Conservation (phyloP, 75 land plant species). For the Selaginella tamariscina region DNA sequence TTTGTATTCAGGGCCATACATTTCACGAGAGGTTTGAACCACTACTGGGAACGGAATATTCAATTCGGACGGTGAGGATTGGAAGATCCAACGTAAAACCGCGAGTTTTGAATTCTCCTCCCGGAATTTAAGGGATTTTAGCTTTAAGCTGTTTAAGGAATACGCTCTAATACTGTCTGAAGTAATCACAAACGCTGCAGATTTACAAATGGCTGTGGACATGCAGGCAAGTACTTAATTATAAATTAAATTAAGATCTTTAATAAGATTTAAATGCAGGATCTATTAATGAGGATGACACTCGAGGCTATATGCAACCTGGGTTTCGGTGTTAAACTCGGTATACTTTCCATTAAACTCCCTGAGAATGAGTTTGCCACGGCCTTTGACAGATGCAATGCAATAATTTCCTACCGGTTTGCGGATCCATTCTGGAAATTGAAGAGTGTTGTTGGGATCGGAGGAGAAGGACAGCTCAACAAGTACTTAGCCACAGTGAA, state of each 20-base stretch:
- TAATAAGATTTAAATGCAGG: constrained; percentile 21
- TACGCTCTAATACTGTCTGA: background rate
- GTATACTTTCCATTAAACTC: constrained; percentile 17
- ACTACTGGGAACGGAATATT: constrained; percentile 4
- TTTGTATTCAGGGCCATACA: background rate
- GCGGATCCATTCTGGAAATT: constrained; percentile 41
- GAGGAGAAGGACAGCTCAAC: constrained; percentile 34
- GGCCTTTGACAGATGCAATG: constrained; percentile 22
- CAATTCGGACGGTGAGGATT: background rate
- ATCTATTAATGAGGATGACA: constrained; percentile 38
- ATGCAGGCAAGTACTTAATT: background rate
- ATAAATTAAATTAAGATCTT: background rate
- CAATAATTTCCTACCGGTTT: constrained; percentile 22
- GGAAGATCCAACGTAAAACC: constrained; percentile 1
- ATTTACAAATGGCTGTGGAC: background rate
- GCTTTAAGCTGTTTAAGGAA: background rate
- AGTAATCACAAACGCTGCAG: background rate
- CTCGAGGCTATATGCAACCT: constrained; percentile 50
- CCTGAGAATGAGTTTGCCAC: constrained; percentile 25
- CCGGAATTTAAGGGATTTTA: background rate
- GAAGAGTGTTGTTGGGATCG: constrained; percentile 40
- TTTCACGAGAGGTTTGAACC: background rate
- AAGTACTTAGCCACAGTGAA: constrained; percentile 31
- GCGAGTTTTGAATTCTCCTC: constrained; percentile 7
- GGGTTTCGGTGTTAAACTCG: constrained; percentile 43